A percentile compares a stretch with the other conserved stretches of the same genome.
Evolutionary conservation across 169 alveolate species (phyloP).

Genomic region (Blepharisma undulans): DNA sequence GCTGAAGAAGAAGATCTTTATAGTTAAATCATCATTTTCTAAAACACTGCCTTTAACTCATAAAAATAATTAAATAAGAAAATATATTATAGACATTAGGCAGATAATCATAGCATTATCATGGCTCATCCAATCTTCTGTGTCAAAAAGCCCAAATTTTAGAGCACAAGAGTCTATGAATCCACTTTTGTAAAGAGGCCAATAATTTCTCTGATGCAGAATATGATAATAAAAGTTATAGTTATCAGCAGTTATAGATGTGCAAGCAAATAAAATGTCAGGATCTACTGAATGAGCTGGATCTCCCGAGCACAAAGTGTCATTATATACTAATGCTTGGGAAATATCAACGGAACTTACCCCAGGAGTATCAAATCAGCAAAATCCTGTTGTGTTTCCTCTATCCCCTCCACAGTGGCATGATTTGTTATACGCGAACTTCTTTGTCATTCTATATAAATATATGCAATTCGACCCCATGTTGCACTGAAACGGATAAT

Average conservation of each 20-base stretch:
- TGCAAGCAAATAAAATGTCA: not conserved
- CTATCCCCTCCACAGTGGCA: not conserved
- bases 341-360: not conserved
- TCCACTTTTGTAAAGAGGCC: not conserved
- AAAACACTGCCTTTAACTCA: too few species aligned
- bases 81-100: not conserved
- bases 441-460: not conserved
- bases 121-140: not conserved
- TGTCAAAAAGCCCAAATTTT: not conserved
- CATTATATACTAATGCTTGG: not conserved
- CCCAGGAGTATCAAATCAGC: not conserved
- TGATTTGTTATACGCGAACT: not conserved
- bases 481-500: not conserved
- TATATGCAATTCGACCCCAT: not conserved
- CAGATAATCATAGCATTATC: not conserved
- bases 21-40: not conserved
- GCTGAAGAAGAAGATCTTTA: constrained; percentile 38
- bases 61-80: too few species aligned
- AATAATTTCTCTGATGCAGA: not conserved
- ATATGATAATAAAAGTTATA: not conserved
- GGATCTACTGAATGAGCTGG: not conserved
- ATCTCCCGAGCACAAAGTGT: not conserved
- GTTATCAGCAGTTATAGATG: not conserved
- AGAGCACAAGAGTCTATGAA: not conserved
- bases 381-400: not conserved